Evolutionary conservation across 768 basidiomycete species (phyloP), one percentile per base, ranked within the genome.

Genomic region (Rhizopogon roseolus): DNA sequence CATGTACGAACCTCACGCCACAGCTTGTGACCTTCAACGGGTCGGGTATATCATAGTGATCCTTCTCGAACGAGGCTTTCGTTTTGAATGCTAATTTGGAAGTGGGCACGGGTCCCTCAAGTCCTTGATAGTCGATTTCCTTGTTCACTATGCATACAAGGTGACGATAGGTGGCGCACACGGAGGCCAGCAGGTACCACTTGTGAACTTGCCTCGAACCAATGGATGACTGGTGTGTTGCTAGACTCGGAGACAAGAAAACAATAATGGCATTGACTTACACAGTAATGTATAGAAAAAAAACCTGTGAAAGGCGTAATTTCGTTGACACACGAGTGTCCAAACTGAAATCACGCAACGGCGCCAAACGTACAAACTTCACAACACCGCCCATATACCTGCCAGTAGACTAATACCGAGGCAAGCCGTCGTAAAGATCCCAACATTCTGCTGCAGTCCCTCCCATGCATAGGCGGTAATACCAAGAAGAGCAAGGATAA

Each of bases 371-470:
- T 46, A 13, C 9, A 3, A 13, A 1, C 22, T 49, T 50, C 45
- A 54, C 34, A 38, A 19, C 11, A 69, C 54, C 17, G 69, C 67
- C 67, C 63, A 69, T 16, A 71, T 8, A 5, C 43, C 50, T 3
- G 57, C 56, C 27, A 60, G 50, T 34, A 62, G 0, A 17, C 58
- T 54, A 10, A 67, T 11, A 6, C 62, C 63, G 17, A 69, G 49
- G 54, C 65, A 69, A 5, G 59, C 37, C 0, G 66, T 67, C 22
- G 67, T 53, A 6, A 62, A 65, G 16, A 71, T 58, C 38, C 69
- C 65, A 34, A 69, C 67, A 1, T 49, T n/a, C 27, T 37, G 25
- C 6, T 57, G 55, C 45, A 69, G 50, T 27, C 59, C 64, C 43
- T 44, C 41, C 67, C 67, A 69, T 40, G 55, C n/a, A 46, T 61